phyloP scores from a whole-genome alignment of 202 grass and related monocot species.

The Miscanthus sacchariflorus region DNA sequence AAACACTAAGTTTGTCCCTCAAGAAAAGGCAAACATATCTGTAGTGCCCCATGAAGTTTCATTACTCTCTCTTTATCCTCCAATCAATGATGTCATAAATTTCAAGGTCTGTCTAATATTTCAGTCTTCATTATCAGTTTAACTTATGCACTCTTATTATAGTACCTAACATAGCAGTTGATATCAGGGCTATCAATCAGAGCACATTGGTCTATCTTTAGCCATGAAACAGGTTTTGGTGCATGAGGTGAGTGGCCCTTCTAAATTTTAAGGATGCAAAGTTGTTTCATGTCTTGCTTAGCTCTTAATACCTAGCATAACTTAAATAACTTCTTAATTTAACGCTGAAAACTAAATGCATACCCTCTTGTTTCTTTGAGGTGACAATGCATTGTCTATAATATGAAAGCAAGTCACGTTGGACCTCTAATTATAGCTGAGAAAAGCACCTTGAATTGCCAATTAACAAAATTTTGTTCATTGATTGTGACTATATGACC shows the following conservation, averaged over 20 bases:
- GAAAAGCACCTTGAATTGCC: not conserved
- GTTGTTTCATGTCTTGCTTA: constrained; percentile 44
- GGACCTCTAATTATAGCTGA: not conserved
- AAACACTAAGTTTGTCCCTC: constrained; percentile 68
- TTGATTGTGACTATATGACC: constrained; percentile 5
- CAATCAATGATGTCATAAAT: constrained; percentile 73
- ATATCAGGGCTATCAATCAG: constrained; percentile 76
- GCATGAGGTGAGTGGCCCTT: constrained; percentile 71
- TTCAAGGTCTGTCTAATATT: constrained; percentile 67
- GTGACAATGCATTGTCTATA: not conserved
- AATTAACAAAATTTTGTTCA: not conserved
- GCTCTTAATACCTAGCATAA: not conserved
- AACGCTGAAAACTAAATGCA: constrained; percentile 24
- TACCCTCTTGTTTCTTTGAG: constrained; percentile 9
- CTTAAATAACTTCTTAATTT: constrained; percentile 5
- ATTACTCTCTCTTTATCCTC: constrained; percentile 69
- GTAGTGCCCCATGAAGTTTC: constrained; percentile 60
- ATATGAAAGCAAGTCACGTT: constrained; percentile 16
- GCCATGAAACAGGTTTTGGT: constrained; percentile 85
- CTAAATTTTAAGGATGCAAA: constrained; percentile 5
- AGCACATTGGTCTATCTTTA: constrained; percentile 76
- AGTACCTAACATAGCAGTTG: constrained; percentile 52
- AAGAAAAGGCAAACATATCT: constrained; percentile 67
- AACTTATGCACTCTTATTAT: constrained; percentile 30
- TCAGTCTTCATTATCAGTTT: constrained; percentile 26